Percentiles rank a stretch among this genome's conserved stretches.
These are phyloP conservation scores for Chytriomyces confervae DNA, from an alignment of 192 early-diverging fungal genomes.

Conservation along the genomic window DNA sequence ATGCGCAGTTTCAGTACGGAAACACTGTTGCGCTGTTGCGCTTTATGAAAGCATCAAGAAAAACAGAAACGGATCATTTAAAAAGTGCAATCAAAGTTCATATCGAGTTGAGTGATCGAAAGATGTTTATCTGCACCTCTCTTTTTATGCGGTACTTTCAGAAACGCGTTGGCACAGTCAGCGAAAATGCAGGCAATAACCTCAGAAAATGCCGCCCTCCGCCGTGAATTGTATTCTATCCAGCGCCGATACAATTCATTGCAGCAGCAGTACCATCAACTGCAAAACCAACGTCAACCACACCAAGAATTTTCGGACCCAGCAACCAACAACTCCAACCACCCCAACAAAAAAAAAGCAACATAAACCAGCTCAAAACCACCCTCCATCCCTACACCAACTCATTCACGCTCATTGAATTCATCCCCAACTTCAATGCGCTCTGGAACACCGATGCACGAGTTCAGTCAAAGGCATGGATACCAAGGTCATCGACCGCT, in stretches of 20 bases:
- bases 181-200: slow-evolving; percentile 2
- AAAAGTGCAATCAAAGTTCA: slow-evolving; percentile 16
- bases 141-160: neutral
- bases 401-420: no score
- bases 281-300: neutral
- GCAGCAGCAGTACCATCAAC: neutral
- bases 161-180: slow-evolving; percentile 19
- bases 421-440: no score
- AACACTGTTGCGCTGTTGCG: slow-evolving; percentile 12
- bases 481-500: neutral
- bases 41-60: slow-evolving; percentile 1
- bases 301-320: neutral
- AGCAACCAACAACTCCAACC: neutral
- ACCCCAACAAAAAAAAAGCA: neutral
- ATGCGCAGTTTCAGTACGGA: slow-evolving; percentile 23
- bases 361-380: neutral
- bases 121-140: neutral
- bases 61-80: neutral
- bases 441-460: no score
- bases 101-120: slow-evolving; percentile 1
- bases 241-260: neutral
- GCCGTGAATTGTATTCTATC: neutral
- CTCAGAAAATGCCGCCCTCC: neutral
- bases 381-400: neutral
- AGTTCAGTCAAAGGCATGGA: neutral